phyloP scores from a whole-genome alignment of 768 basidiomycete genomes.

The Hydnum rufescens region DNA sequence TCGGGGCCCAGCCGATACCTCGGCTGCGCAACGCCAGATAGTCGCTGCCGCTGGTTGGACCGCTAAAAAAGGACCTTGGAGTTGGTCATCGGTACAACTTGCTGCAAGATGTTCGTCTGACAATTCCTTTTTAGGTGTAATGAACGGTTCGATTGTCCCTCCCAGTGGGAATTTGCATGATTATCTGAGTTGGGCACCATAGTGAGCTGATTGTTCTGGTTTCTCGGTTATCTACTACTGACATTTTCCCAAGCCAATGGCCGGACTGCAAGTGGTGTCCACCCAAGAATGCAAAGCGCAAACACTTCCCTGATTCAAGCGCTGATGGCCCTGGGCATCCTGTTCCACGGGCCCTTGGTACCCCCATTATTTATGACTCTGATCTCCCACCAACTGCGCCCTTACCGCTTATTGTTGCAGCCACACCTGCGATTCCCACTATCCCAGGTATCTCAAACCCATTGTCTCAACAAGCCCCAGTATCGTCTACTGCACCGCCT shows the following conservation, averaged over 20 bases:
- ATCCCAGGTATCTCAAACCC: neutral
- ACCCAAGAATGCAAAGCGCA: neutral
- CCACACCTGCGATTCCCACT: neutral
- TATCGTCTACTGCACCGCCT: neutral
- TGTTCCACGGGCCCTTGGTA: too few relatives aligned
- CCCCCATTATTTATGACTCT: neutral
- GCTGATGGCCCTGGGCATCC: too few relatives aligned
- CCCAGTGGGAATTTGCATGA: constrained; percentile 32
- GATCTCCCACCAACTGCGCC: too few relatives aligned
- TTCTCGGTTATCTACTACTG: neutral
- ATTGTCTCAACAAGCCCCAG: neutral
- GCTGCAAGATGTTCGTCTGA: too few relatives aligned
- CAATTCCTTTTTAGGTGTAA: constrained; percentile 24
- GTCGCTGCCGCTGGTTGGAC: constrained; percentile 8
- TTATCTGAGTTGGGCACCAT: constrained; percentile 54
- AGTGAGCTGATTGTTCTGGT: constrained; percentile 23
- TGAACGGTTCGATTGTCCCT: constrained; percentile 18
- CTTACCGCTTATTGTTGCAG: too few relatives aligned
- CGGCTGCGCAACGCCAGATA: constrained; percentile 6
- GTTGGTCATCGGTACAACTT: constrained; percentile 1
- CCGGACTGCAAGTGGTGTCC: constrained; percentile 34
- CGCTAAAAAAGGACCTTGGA: constrained; percentile 9
- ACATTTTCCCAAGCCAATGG: constrained; percentile 25
- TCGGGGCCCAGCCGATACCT: neutral
- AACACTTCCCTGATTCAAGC: too few relatives aligned